These are phyloP conservation scores for Didymella glomerata DNA, from an alignment of 2,329 filamentous ascomycete genomes.

Conservation along the genomic window DNA sequence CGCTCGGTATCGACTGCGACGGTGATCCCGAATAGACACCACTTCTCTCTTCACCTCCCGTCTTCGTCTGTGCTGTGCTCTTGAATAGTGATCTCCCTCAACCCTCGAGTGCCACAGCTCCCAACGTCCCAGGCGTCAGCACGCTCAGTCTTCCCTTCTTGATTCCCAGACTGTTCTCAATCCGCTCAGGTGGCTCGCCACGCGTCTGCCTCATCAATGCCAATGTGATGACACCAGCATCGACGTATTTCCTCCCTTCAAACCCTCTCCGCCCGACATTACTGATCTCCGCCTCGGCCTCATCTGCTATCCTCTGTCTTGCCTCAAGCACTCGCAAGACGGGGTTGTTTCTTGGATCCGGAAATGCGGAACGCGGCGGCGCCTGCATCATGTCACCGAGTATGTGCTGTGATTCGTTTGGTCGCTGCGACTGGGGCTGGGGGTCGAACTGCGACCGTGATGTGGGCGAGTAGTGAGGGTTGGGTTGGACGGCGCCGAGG, in stretches of 20 bases:
- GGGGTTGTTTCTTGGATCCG: slow-evolving; percentile 58
- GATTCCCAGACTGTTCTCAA: slow-evolving; percentile 45
- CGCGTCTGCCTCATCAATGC: slow-evolving; percentile 44
- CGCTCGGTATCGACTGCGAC: slow-evolving; percentile 28
- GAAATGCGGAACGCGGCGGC: slow-evolving; percentile 42
- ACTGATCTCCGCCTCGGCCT: slow-evolving; percentile 64
- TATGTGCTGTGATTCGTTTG: slow-evolving; percentile 20
- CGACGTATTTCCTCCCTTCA: slow-evolving; percentile 55
- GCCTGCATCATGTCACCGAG: slow-evolving; percentile 45
- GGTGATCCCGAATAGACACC: slow-evolving; percentile 12
- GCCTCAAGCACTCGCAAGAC: slow-evolving; percentile 63
- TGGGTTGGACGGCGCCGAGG: slow-evolving; percentile 66
- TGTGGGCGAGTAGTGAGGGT: slow-evolving; percentile 64
- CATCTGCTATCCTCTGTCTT: slow-evolving; percentile 59
- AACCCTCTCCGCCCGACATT: slow-evolving; percentile 54
- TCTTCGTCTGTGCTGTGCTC: not conserved
- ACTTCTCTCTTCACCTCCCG: slow-evolving; percentile 3
- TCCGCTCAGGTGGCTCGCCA: slow-evolving; percentile 42
- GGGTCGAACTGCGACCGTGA: slow-evolving; percentile 59
- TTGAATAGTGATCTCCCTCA: slow-evolving; percentile 8
- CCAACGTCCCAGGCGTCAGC: slow-evolving; percentile 37
- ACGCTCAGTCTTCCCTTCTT: slow-evolving; percentile 45
- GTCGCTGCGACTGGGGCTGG: slow-evolving; percentile 33
- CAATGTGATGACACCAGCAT: slow-evolving; percentile 53
- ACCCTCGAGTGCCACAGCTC: slow-evolving; percentile 30